Percentiles rank a stretch among this genome's conserved stretches.
Evolutionary conservation across 805 yeast species (phyloP).

Genomic region (Hanseniaspora mollemarum): DNA sequence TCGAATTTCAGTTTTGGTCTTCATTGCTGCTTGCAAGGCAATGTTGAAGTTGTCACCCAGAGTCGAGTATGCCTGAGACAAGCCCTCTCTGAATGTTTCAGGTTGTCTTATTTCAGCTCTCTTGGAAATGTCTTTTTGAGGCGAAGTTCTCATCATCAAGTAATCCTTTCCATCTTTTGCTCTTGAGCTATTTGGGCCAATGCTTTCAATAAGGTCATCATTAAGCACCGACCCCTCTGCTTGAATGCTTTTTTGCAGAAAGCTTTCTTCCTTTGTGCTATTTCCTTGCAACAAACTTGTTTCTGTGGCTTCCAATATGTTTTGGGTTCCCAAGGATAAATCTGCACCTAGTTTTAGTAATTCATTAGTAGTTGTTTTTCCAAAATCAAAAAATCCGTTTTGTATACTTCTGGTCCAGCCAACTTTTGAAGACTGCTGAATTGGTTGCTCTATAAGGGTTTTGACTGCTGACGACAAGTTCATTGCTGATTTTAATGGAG

Average conservation of each 20-base stretch:
- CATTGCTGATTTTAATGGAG: constrained; percentile 67
- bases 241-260: background rate
- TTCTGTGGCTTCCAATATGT: constrained; percentile 67
- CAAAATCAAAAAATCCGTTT: constrained; percentile 62
- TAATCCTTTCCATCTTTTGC: constrained; percentile 17
- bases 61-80: constrained; percentile 61
- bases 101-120: constrained; percentile 86
- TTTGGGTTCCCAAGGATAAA: constrained; percentile 79
- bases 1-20: constrained; percentile 50
- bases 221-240: constrained; percentile 21
- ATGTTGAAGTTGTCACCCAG: constrained; percentile 54
- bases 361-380: constrained; percentile 70
- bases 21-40: constrained; percentile 52
- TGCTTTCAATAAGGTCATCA: constrained; percentile 19
- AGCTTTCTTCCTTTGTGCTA: constrained; percentile 20
- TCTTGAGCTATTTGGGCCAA: constrained; percentile 24
- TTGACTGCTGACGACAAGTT: constrained; percentile 69
- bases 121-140: constrained; percentile 31
- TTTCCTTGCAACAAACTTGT: constrained; percentile 33
- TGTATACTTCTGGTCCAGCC: constrained; percentile 56
- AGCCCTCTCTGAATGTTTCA: constrained; percentile 52
- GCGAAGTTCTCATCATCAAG: constrained; percentile 19
- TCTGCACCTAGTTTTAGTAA: constrained; percentile 71
- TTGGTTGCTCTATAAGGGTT: constrained; percentile 61
- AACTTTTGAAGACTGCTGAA: constrained; percentile 60